These are phyloP conservation scores for Pseudopyricularia javanii DNA, from an alignment of 2,329 filamentous ascomycete species.

Conservation along the genomic window DNA sequence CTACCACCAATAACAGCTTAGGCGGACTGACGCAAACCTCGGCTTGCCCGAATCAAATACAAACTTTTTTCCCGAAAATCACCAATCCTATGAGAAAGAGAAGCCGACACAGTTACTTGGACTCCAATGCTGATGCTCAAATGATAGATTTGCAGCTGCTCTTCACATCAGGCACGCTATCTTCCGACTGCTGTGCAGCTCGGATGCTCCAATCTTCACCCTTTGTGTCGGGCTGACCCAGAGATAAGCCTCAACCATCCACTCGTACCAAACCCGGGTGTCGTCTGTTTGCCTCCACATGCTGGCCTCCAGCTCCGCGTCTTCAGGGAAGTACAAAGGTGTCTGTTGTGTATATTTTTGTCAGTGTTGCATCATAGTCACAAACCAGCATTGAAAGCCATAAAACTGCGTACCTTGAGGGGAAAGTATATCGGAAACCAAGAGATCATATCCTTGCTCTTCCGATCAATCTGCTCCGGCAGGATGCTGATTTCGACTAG, in stretches of 20 bases:
- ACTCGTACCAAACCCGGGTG: conserved; percentile 96
- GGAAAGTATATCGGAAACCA: conserved; percentile 99
- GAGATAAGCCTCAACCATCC: conserved; percentile 78
- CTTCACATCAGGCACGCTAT: conserved; percentile 58
- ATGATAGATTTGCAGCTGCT: not conserved
- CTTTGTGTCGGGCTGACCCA: conserved; percentile 47
- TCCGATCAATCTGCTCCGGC: conserved; percentile 79
- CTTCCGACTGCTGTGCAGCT: conserved; percentile 56
- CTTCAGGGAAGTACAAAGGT: conserved; percentile 74
- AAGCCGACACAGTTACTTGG: not conserved
- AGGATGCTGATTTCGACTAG: conserved; percentile 84
- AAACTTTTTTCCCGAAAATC: too few species aligned
- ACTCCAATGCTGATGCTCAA: not conserved
- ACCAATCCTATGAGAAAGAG: not conserved
- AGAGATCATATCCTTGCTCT: conserved; percentile 96
- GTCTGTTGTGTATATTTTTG: conserved; percentile 34
- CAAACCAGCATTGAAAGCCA: not conserved
- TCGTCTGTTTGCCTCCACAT: conserved; percentile 97
- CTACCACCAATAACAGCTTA: too few species aligned
- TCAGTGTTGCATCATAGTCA: not conserved
- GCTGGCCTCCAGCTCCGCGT: conserved; percentile 74
- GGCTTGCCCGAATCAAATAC: too few species aligned
- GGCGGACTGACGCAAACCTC: too few species aligned
- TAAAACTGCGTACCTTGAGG: conserved; percentile 54
- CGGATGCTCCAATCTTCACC: conserved; percentile 53